Evolutionary conservation across 1,284 basidiomycete species (phyloP).

Genomic region (Entoloma clypeatum): DNA sequence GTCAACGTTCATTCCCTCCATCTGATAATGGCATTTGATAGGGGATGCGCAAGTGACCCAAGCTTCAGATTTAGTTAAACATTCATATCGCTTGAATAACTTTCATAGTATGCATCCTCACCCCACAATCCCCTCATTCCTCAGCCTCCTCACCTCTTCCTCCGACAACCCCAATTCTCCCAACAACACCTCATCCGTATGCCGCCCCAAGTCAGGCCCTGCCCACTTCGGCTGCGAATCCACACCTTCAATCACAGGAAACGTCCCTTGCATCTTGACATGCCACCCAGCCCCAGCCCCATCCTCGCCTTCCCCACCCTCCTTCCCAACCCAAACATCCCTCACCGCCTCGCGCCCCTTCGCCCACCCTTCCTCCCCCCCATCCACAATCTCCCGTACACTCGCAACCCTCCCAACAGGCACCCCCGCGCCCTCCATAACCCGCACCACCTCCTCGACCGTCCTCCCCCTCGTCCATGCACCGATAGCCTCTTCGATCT

Average conservation of each 20-base stretch:
- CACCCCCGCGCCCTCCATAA: slow-evolving; percentile 44
- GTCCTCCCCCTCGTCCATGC: slow-evolving; percentile 50
- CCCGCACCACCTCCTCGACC: slow-evolving; percentile 41
- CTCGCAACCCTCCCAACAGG: slow-evolving; percentile 61
- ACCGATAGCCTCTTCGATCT: slow-evolving; percentile 61
- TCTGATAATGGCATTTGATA: too few species aligned
- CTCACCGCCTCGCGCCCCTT: slow-evolving; percentile 53
- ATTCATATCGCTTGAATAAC: too few species aligned
- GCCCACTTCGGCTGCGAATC: slow-evolving; percentile 59
- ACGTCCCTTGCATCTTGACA: slow-evolving; percentile 62
- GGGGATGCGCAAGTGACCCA: too few species aligned
- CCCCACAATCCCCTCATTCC: slow-evolving; percentile 46
- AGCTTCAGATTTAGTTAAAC: too few species aligned
- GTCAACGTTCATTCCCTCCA: too few species aligned
- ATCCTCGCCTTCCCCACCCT: slow-evolving; percentile 21
- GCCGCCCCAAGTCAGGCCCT: slow-evolving; percentile 60
- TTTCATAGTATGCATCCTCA: slow-evolving; percentile 21
- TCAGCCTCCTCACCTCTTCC: slow-evolving; percentile 41
- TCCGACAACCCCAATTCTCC: slow-evolving; percentile 45
- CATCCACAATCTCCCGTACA: slow-evolving; percentile 58
- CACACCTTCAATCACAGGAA: slow-evolving; percentile 56
- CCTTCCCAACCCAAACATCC: slow-evolving; percentile 47
- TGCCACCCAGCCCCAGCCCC: too few species aligned
- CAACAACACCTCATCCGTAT: slow-evolving; percentile 57
- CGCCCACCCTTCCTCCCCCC: slow-evolving; percentile 54